Percentiles rank a stretch among this genome's conserved stretches.
phyloP scores from a whole-genome alignment of 495 filamentous ascomycete genomes.

The Talaromyces wortmannii region DNA sequence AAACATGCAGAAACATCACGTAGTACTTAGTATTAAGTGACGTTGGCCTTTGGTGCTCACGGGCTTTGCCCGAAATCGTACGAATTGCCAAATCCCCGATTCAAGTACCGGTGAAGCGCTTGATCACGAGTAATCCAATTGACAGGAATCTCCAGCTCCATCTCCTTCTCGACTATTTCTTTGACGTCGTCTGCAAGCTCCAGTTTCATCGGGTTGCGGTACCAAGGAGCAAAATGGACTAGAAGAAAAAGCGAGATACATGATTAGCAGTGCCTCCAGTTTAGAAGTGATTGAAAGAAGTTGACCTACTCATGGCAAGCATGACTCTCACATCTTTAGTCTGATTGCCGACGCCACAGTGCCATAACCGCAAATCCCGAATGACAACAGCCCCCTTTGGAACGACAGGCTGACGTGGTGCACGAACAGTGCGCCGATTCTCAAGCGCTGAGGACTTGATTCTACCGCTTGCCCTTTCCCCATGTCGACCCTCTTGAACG shows the following conservation, averaged over 20 bases:
- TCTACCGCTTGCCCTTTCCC: slow-evolving; percentile 41
- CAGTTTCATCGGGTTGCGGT: slow-evolving; percentile 37
- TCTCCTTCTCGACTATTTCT: slow-evolving; percentile 16
- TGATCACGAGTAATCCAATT: slow-evolving; percentile 24
- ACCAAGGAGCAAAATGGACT: slow-evolving; percentile 39
- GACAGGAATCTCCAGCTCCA: slow-evolving; percentile 27
- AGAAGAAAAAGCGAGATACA: neutral
- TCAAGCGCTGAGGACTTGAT: slow-evolving; percentile 37
- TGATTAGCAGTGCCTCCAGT: neutral
- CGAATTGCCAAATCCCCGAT: slow-evolving; percentile 11
- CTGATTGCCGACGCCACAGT: slow-evolving; percentile 53
- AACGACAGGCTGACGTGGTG: slow-evolving; percentile 42
- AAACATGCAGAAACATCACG: too few relatives aligned
- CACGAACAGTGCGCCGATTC: slow-evolving; percentile 22
- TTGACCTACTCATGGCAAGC: slow-evolving; percentile 41
- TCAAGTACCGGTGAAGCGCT: slow-evolving; percentile 15
- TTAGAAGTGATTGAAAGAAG: slow-evolving; percentile 1
- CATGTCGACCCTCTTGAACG: slow-evolving; percentile 39
- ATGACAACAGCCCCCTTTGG: slow-evolving; percentile 47
- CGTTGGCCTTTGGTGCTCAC: neutral
- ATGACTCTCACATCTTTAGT: slow-evolving; percentile 35
- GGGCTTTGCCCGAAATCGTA: neutral
- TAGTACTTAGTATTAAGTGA: too few relatives aligned
- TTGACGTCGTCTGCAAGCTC: slow-evolving; percentile 33
- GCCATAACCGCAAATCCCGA: slow-evolving; percentile 55